phyloP scores from a whole-genome alignment of 1,284 basidiomycete genomes.

The Ganoderma leucocontextum region DNA sequence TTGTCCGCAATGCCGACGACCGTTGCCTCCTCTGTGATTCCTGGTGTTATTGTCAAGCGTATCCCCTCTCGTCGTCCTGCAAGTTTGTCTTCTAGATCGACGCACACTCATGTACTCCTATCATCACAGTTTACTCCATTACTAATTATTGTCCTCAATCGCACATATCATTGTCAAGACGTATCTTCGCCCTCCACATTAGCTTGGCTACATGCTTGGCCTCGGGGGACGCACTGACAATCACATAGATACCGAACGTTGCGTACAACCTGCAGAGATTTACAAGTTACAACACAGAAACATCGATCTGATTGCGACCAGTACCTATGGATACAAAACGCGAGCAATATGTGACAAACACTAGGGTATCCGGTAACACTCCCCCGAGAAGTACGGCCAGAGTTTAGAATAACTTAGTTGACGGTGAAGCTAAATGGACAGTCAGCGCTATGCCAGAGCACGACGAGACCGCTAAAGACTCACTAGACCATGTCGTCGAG shows the following conservation, averaged over 20 bases:
- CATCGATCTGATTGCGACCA: conserved; percentile 31
- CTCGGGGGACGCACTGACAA: too few relatives aligned
- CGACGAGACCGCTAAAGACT: conserved; percentile 1
- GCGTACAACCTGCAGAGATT: background rate
- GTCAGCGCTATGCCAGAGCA: conserved; percentile 9
- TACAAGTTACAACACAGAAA: conserved; percentile 7
- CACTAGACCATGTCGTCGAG: conserved; percentile 56
- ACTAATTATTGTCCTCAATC: background rate
- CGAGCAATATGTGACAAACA: conserved; percentile 11
- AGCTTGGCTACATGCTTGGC: too few relatives aligned
- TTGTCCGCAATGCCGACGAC: conserved; percentile 87
- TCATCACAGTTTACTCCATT: background rate
- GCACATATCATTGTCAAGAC: too few relatives aligned
- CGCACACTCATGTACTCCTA: background rate
- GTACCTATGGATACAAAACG: conserved; percentile 31
- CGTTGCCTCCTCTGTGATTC: conserved; percentile 76
- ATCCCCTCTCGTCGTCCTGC: background rate
- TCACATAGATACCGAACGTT: too few relatives aligned
- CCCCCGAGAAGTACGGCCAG: conserved; percentile 27
- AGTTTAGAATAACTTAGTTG: conserved; percentile 12
- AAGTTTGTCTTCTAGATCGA: background rate
- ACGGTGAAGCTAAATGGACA: conserved; percentile 26
- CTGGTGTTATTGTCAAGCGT: background rate
- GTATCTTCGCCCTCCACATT: too few relatives aligned
- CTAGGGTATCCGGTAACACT: conserved; percentile 27